Base-by-base conservation (phyloP, 805 yeast species). In the Yamadazyma tumulicola region DNA sequence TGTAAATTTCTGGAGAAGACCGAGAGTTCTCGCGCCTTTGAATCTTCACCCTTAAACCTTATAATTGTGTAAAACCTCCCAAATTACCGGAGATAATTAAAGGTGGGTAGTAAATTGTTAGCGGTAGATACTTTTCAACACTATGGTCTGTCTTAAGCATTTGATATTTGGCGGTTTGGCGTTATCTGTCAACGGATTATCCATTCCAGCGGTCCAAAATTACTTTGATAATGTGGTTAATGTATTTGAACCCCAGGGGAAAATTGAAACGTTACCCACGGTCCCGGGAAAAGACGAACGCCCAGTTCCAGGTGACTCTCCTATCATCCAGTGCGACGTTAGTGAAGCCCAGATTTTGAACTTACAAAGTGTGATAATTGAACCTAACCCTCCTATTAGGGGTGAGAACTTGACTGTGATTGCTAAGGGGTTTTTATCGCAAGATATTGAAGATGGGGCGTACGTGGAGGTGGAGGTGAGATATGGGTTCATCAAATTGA, bases 391-490 rank as follows among this genome's bases (percentile, higher is more conserved):
- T 4, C 98, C 98, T 2, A 67, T 52, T 27, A 79, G 88, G 51
- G 97, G 97, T n/a, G 64, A 69, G 26, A 85, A 87, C 55, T 67
- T 93, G 53, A 83, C 95, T 6, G 77, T 93, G 37, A 54, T 71
- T 14, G 98, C 96, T 2, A 57, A 67, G 4, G 98, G 96, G 3
- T 55, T 55, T 23, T 61, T 91, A 33, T 41, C 64, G 15, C 55
- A 70, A 32, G 67, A 67, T 6, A 65, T 93, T 23, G 75, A 58
- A 19, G 91, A 86, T 13, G 98, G 98, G 21, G 85, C 97, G 0
- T 93, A 89, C 51, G 94, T 93, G 32, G 96, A 89, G 47, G 91
- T 93, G 19, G 94, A 87, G 47, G 97, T 93, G 14, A 75, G 85
- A 46, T 83, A 88, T 52, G 98, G 97, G 5, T 89, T 84, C 64